Percentiles rank a stretch among this genome's conserved stretches.
Conservation (phyloP, 306 rosid species). For the Cicer yamashitae region DNA sequence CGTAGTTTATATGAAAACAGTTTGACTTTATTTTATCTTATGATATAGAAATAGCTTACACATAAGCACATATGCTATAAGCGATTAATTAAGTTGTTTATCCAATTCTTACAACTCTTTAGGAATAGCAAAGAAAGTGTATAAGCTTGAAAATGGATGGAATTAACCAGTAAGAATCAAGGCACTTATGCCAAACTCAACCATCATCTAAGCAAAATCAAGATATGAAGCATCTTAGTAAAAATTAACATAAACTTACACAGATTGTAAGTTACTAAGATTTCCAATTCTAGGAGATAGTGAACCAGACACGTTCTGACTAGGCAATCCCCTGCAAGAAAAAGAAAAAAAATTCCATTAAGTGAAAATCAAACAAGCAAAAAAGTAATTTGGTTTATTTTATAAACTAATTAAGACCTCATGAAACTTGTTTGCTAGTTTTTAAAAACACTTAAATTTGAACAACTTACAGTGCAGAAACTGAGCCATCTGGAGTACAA, state of each 20-base stretch:
- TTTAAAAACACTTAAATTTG: conserved; percentile 21
- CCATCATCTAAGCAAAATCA: conserved; percentile 23
- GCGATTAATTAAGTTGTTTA: too few species aligned
- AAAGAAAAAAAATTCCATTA: neutral
- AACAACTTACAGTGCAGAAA: conserved; percentile 83
- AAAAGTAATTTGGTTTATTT: conserved; percentile 4
- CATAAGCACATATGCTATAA: too few species aligned
- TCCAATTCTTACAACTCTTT: conserved; percentile 8
- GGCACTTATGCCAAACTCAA: conserved; percentile 31
- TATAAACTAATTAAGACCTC: neutral
- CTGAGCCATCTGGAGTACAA: conserved; percentile 84
- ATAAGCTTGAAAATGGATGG: neutral
- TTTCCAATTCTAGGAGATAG: conserved; percentile 88
- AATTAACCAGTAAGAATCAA: conserved; percentile 14
- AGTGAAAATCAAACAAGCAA: conserved; percentile 44
- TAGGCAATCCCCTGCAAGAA: conserved; percentile 82
- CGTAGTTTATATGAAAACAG: neutral
- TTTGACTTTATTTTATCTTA: neutral
- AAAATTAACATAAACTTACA: conserved; percentile 64
- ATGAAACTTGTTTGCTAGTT: conserved; percentile 22
- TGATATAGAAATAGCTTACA: too few species aligned
- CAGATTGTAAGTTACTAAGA: conserved; percentile 80
- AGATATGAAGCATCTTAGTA: conserved; percentile 14
- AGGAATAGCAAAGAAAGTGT: conserved; percentile 1
- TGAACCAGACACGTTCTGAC: conserved; percentile 92